Evolutionary conservation across 2,329 filamentous ascomycete species (phyloP).

Genomic region (Intubia oerlemansii): DNA sequence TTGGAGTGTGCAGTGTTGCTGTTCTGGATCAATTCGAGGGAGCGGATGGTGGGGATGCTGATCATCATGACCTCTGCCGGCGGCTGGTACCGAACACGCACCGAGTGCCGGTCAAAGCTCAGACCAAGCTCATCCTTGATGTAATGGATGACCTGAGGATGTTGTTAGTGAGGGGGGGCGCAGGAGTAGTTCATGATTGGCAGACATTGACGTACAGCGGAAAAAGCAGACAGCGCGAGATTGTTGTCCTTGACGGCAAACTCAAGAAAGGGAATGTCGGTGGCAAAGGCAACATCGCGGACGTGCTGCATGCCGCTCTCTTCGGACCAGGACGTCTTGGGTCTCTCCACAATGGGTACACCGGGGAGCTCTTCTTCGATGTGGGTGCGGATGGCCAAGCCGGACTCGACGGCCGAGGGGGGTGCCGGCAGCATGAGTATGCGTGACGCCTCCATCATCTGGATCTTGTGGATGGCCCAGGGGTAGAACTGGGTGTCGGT

Average conservation of each 20-base stretch:
- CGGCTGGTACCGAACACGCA: constrained; percentile 70
- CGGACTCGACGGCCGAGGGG: constrained; percentile 45
- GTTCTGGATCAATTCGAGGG: constrained; percentile 82
- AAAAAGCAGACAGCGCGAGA: constrained; percentile 67
- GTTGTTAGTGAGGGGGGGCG: constrained; percentile 5
- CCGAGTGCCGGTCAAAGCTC: constrained; percentile 54
- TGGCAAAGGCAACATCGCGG: constrained; percentile 53
- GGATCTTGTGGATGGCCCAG: constrained; percentile 69
- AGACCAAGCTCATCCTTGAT: constrained; percentile 48
- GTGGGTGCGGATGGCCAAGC: constrained; percentile 20
- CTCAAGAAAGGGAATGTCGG: constrained; percentile 65
- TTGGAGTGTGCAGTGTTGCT: constrained; percentile 55
- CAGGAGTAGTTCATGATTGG: not conserved
- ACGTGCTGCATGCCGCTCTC: constrained; percentile 56
- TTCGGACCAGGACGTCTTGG: constrained; percentile 68
- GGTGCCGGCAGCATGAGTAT: constrained; percentile 56
- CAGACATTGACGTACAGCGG: constrained; percentile 50
- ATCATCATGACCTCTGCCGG: constrained; percentile 93
- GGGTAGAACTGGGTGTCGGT: constrained; percentile 86
- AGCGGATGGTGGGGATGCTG: constrained; percentile 68
- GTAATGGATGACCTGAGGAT: constrained; percentile 67
- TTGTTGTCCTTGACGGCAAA: constrained; percentile 65
- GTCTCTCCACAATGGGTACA: constrained; percentile 36
- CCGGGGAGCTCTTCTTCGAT: constrained; percentile 5
- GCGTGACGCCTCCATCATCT: constrained; percentile 56